Conservation (phyloP, 1,284 basidiomycete genomes). For the Thecaphora frezii region DNA sequence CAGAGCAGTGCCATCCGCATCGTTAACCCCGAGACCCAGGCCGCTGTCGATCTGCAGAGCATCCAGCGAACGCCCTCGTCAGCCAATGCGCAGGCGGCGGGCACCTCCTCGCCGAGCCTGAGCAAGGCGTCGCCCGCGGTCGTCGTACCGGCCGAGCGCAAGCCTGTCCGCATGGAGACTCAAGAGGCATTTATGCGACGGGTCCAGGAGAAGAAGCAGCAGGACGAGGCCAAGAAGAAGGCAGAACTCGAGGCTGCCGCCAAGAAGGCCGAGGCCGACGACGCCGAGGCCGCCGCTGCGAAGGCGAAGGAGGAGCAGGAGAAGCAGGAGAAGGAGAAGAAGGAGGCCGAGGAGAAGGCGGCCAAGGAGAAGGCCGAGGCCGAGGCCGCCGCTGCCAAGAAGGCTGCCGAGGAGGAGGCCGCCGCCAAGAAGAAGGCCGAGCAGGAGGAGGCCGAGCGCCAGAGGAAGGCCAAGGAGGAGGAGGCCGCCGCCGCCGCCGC, state of each 20-base stretch:
- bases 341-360: conserved; percentile 9
- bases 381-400: conserved; percentile 17
- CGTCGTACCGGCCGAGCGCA: conserved; percentile 36
- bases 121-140: conserved; percentile 19
- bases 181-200: conserved; percentile 47
- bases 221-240: conserved; percentile 44
- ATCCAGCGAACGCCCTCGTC: conserved; percentile 28
- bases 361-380: conserved; percentile 23
- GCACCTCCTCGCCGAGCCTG: conserved; percentile 23
- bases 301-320: conserved; percentile 32
- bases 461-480: conserved; percentile 14
- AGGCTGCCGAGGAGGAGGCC: conserved; percentile 15
- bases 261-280: conserved; percentile 16
- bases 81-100: conserved; percentile 18
- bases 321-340: conserved; percentile 17
- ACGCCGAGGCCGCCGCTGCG: conserved; percentile 13
- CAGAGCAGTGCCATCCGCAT: conserved; percentile 56
- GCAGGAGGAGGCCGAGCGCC: conserved; percentile 21
- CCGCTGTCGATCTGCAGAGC: conserved; percentile 49
- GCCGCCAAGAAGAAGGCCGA: conserved; percentile 34
- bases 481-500: conserved; percentile 10
- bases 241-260: conserved; percentile 25
- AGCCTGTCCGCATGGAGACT: conserved; percentile 48
- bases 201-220: conserved; percentile 36
- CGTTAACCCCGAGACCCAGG: conserved; percentile 58